Evolutionary conservation across 768 basidiomycete genomes (phyloP).

Genomic region (Kwoniella heveanensis): DNA sequence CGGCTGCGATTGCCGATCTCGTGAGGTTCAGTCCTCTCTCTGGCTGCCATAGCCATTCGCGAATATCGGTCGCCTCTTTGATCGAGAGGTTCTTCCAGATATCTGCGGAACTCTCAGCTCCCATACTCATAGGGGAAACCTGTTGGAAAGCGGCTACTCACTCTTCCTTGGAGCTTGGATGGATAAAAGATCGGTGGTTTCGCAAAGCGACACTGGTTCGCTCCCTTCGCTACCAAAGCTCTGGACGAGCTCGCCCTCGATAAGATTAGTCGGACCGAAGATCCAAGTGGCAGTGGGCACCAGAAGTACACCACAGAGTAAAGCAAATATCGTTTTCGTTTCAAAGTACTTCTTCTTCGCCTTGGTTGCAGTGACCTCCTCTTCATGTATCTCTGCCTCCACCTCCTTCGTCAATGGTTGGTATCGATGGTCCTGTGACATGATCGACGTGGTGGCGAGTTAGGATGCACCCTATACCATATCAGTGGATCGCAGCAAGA

Average conservation of each 20-base stretch:
- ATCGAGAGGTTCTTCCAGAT: conserved; percentile 63
- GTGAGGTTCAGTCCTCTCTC: conserved; percentile 62
- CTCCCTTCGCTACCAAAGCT: conserved; percentile 1
- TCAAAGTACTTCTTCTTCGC: conserved; percentile 1
- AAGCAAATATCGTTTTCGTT: conserved; percentile 7
- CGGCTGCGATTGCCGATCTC: conserved; percentile 40
- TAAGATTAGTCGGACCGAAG: neutral
- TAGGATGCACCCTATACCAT: neutral
- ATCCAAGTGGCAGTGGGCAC: conserved; percentile 3
- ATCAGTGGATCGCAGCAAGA: no score
- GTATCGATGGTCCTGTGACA: conserved; percentile 2
- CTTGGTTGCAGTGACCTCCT: neutral
- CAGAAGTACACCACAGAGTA: conserved; percentile 7
- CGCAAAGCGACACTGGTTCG: conserved; percentile 6
- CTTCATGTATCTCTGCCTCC: no score
- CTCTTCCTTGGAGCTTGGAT: conserved; percentile 8
- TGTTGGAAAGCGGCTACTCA: no score
- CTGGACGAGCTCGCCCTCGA: neutral
- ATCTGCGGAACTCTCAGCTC: no score
- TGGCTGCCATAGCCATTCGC: conserved; percentile 60
- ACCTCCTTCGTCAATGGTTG: neutral
- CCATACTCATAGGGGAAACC: no score
- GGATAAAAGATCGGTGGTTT: neutral
- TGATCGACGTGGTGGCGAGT: neutral
- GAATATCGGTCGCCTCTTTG: conserved; percentile 59